These are phyloP conservation scores for Sarocladium kiliense DNA, from an alignment of 2,329 filamentous ascomycete genomes.

Conservation along the genomic window DNA sequence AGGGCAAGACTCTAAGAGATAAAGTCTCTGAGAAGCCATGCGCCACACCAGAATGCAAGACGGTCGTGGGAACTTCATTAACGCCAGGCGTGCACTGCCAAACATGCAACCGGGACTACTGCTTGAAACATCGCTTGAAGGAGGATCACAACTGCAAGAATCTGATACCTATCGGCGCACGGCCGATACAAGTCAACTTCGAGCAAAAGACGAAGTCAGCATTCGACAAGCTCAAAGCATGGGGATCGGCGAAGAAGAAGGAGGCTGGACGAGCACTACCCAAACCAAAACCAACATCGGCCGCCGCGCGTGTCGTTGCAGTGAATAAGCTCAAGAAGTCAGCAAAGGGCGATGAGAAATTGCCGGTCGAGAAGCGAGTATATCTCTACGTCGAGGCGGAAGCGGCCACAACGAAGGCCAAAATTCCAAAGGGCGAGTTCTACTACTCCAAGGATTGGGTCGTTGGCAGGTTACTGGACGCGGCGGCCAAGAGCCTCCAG, in stretches of 20 bases:
- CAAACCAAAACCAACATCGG: conserved; percentile 57
- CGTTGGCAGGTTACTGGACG: conserved; percentile 76
- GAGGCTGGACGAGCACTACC: conserved; percentile 54
- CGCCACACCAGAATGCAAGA: conserved; percentile 61
- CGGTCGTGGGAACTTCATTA: conserved; percentile 62
- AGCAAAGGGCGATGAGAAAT: conserved; percentile 83
- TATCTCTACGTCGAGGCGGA: conserved; percentile 90
- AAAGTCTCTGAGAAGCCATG: conserved; percentile 61
- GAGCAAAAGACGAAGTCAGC: conserved; percentile 66
- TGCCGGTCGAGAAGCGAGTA: conserved; percentile 77
- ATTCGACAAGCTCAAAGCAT: conserved; percentile 70
- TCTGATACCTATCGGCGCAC: conserved; percentile 54
- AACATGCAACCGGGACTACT: conserved; percentile 68
- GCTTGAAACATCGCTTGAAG: conserved; percentile 68
- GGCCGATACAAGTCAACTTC: conserved; percentile 34
- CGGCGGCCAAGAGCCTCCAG: conserved; percentile 70
- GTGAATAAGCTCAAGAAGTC: conserved; percentile 76
- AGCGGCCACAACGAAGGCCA: conserved; percentile 76
- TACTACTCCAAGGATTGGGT: conserved; percentile 83
- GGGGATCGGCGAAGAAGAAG: conserved; percentile 71
- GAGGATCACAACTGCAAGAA: conserved; percentile 85
- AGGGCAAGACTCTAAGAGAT: conserved; percentile 49
- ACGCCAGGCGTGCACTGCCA: conserved; percentile 66
- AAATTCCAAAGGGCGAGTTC: conserved; percentile 76
- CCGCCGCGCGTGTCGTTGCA: conserved; percentile 61